phyloP scores from a whole-genome alignment of 176 grass and related monocot species.

The Elymus sibiricus region DNA sequence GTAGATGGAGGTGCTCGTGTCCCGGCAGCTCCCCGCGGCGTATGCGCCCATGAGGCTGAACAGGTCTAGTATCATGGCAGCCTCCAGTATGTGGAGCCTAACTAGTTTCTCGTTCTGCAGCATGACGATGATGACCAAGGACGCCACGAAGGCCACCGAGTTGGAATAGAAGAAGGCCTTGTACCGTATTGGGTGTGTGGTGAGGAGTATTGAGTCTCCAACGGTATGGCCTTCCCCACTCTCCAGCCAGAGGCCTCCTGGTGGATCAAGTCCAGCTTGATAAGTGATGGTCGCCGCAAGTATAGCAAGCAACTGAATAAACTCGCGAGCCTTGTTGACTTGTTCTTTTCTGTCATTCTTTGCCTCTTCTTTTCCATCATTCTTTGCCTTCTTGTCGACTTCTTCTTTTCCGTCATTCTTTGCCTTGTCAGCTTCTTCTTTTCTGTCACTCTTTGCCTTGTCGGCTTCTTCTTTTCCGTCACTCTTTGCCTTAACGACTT shows the following conservation, averaged over 20 bases:
- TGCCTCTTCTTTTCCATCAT: too few relatives aligned
- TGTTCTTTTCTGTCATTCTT: neutral
- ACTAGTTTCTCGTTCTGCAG: neutral
- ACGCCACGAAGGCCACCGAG: conserved; percentile 18
- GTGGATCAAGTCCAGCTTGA: neutral
- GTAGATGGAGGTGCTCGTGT: neutral
- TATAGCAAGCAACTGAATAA: conserved; percentile 21
- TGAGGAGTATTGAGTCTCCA: conserved; percentile 1
- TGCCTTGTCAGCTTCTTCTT: too few relatives aligned
- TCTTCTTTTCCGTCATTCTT: neutral
- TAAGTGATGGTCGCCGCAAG: conserved; percentile 21
- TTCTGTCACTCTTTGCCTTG: too few relatives aligned
- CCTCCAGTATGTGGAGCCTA: neutral
- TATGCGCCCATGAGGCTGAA: conserved; percentile 24
- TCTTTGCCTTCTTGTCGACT: neutral
- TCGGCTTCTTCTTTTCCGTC: too few relatives aligned
- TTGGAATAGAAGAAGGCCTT: conserved; percentile 31
- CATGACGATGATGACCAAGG: conserved; percentile 24
- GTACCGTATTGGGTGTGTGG: neutral
- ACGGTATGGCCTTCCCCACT: neutral
- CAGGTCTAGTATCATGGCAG: conserved; percentile 14
- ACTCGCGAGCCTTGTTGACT: neutral
- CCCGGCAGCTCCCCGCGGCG: conserved; percentile 1
- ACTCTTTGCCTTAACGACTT: too few relatives aligned
- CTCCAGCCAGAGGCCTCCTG: conserved; percentile 28